Conservation (phyloP, 2,329 filamentous ascomycete genomes). For the Exserohilum turcica region DNA sequence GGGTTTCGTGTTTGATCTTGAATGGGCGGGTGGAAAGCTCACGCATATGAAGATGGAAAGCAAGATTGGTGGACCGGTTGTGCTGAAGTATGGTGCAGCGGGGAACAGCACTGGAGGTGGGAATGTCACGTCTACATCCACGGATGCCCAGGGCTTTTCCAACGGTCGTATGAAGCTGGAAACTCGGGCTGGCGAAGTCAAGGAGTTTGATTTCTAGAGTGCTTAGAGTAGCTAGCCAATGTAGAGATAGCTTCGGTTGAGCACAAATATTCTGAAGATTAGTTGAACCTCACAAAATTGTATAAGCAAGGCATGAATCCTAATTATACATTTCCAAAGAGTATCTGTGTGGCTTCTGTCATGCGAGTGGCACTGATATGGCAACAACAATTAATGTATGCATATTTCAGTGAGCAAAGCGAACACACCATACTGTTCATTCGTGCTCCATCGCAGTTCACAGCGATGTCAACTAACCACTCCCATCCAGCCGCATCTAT, state of each 20-base stretch:
- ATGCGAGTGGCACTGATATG: too few relatives aligned
- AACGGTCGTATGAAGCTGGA: conserved; percentile 4
- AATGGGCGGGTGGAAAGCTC: conserved; percentile 17
- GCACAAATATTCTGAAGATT: too few relatives aligned
- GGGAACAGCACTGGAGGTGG: neutral
- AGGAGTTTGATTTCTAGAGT: neutral
- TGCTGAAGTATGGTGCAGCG: conserved; percentile 3
- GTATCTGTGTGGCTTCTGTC: too few relatives aligned
- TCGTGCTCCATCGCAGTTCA: too few relatives aligned
- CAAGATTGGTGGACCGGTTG: conserved; percentile 6
- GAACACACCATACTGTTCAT: too few relatives aligned
- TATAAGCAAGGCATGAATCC: too few relatives aligned
- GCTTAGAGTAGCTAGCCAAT: neutral
- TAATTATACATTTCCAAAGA: too few relatives aligned
- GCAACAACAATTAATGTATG: too few relatives aligned
- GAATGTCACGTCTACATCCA: neutral
- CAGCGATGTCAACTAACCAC: too few relatives aligned
- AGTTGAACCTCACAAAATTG: too few relatives aligned
- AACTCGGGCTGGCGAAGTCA: neutral
- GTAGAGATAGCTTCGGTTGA: too few relatives aligned
- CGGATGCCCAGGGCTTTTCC: neutral
- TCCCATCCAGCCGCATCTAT: neutral
- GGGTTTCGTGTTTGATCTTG: conserved; percentile 25
- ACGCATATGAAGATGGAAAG: conserved; percentile 25
- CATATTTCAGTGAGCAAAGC: too few relatives aligned